A percentile compares a stretch with the other conserved stretches of the same genome.
phyloP scores from a whole-genome alignment of 2,329 filamentous ascomycete species.

The Hysterium pulicare region DNA sequence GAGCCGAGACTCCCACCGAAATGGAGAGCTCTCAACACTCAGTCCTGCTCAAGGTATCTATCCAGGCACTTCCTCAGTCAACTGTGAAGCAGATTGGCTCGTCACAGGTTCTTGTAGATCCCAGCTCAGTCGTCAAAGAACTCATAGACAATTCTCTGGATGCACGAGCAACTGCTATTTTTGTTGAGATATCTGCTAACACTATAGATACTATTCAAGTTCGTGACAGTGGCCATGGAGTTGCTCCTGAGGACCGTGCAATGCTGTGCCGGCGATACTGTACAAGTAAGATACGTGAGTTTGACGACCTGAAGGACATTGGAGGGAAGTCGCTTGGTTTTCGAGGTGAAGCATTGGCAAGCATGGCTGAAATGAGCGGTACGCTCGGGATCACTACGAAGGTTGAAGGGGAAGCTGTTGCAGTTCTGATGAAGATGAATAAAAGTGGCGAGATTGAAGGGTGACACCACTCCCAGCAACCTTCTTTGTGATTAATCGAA shows the following conservation, averaged over 20 bases:
- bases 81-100: slow-evolving; percentile 58
- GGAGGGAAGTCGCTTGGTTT: slow-evolving; percentile 67
- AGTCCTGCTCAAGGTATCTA: too few species aligned
- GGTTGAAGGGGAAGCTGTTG: slow-evolving; percentile 59
- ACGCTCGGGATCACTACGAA: slow-evolving; percentile 61
- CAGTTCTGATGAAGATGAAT: slow-evolving; percentile 50
- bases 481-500: too few species aligned
- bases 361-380: slow-evolving; percentile 58
- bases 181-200: slow-evolving; percentile 62
- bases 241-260: slow-evolving; percentile 59
- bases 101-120: slow-evolving; percentile 57
- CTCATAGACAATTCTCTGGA: slow-evolving; percentile 76
- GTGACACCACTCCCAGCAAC: slow-evolving; percentile 26
- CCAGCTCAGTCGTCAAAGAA: slow-evolving; percentile 67
- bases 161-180: slow-evolving; percentile 63
- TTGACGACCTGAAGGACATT: slow-evolving; percentile 58
- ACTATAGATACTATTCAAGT: slow-evolving; percentile 68
- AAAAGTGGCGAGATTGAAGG: slow-evolving; percentile 48
- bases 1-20: too few species aligned
- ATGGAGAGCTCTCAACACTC: too few species aligned
- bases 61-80: slow-evolving; percentile 40
- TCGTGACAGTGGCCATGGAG: slow-evolving; percentile 65
- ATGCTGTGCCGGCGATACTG: slow-evolving; percentile 63
- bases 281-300: slow-evolving; percentile 69
- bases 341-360: slow-evolving; percentile 69